A percentile compares a stretch with the other conserved stretches of the same genome.
phyloP scores from a whole-genome alignment of 176 grass and related monocot species.

The Lolium multiflorum region DNA sequence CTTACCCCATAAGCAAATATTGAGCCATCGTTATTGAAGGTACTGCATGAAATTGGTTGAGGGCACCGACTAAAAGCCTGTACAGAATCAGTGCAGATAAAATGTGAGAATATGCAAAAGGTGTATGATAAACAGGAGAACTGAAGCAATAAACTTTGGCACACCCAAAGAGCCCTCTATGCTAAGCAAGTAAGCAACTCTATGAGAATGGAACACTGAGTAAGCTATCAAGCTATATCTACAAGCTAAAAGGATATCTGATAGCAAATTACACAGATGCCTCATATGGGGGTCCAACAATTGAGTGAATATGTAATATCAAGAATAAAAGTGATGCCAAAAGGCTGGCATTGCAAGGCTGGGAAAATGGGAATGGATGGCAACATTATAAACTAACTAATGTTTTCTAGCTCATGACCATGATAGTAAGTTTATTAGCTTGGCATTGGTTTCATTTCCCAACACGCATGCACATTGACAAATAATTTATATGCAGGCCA shows the following conservation, averaged over 20 bases:
- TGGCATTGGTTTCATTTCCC: conserved; percentile 11
- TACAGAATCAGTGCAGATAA: conserved; percentile 7
- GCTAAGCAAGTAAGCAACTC: conserved; percentile 30
- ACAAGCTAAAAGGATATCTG: not conserved
- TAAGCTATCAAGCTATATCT: not conserved
- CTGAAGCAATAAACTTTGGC: conserved; percentile 7
- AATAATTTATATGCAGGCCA: conserved; percentile 21
- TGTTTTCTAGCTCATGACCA: conserved; percentile 2
- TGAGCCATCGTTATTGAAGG: conserved; percentile 94
- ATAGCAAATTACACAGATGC: conserved; percentile 24
- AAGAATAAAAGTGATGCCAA: not conserved
- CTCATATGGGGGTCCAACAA: not conserved
- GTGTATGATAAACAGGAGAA: not conserved
- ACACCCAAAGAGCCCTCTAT: not conserved
- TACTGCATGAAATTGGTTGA: conserved; percentile 85
- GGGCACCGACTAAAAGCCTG: conserved; percentile 86
- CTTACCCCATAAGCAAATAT: conserved; percentile 97
- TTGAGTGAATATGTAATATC: conserved; percentile 7
- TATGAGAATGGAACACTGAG: not conserved
- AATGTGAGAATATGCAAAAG: conserved; percentile 39
- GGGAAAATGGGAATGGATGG: not conserved
- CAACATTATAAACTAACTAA: not conserved
- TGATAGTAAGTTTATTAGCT: not conserved
- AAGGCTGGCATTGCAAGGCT: not conserved
- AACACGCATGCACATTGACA: conserved; percentile 1